A percentile compares a stretch with the other conserved stretches of the same genome.
phyloP scores from a whole-genome alignment of 768 basidiomycete species.

The Porphyrellus cyaneotinctus region DNA sequence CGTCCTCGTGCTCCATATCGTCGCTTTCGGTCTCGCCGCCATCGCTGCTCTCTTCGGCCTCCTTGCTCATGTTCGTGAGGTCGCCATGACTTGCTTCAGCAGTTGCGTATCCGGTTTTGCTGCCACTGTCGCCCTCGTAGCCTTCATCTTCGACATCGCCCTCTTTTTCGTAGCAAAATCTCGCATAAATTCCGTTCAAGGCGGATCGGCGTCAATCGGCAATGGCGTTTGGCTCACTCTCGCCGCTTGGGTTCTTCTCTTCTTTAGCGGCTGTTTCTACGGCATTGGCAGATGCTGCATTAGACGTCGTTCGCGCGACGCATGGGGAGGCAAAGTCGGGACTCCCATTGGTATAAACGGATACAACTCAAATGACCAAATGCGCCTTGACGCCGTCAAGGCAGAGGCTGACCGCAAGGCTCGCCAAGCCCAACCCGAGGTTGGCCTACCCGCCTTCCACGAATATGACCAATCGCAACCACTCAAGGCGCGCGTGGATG shows the following conservation, averaged over 20 bases:
- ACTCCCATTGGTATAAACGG: slow-evolving; percentile 26
- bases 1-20: slow-evolving; percentile 85
- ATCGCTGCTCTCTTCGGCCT: slow-evolving; percentile 77
- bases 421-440: slow-evolving; percentile 52
- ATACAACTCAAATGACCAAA: slow-evolving; percentile 48
- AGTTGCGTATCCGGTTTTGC: slow-evolving; percentile 79
- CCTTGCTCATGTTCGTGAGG: slow-evolving; percentile 82
- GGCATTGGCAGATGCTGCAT: slow-evolving; percentile 83
- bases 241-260: slow-evolving; percentile 78
- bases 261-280: slow-evolving; percentile 89
- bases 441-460: slow-evolving; percentile 70
- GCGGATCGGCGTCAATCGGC: slow-evolving; percentile 80
- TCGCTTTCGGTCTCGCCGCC: slow-evolving; percentile 73
- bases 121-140: slow-evolving; percentile 71
- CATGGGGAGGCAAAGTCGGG: slow-evolving; percentile 36
- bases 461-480: slow-evolving; percentile 63
- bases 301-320: slow-evolving; percentile 45
- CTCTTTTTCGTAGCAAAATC: slow-evolving; percentile 87
- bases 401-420: slow-evolving; percentile 84
- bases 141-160: slow-evolving; percentile 90
- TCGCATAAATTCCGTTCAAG: slow-evolving; percentile 68
- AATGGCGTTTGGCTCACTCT: slow-evolving; percentile 89
- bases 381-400: slow-evolving; percentile 81
- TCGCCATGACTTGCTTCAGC: slow-evolving; percentile 81
- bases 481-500: slow-evolving; percentile 55